phyloP scores from a whole-genome alignment of 768 basidiomycete species.

The Collybia nuda region DNA sequence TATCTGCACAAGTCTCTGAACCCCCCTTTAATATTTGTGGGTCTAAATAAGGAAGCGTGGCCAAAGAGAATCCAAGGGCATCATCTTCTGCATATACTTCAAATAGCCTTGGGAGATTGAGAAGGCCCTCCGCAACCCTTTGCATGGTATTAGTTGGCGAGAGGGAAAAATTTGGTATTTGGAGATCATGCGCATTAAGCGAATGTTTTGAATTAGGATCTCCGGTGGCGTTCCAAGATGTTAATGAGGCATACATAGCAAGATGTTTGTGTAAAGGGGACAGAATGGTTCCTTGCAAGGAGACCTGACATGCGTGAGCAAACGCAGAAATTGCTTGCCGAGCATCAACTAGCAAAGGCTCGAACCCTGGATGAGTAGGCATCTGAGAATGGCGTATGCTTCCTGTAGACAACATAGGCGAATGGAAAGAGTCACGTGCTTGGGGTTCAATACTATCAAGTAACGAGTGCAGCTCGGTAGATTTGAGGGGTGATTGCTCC shows the following conservation, averaged over 20 bases:
- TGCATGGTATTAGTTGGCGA: slow-evolving; percentile 89
- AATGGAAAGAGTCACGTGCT: slow-evolving; percentile 18
- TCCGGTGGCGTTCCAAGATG: slow-evolving; percentile 55
- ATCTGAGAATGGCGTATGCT: slow-evolving; percentile 29
- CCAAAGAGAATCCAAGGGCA: slow-evolving; percentile 83
- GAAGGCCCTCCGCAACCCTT: slow-evolving; percentile 87
- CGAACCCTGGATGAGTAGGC: slow-evolving; percentile 18
- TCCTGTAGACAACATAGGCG: slow-evolving; percentile 29
- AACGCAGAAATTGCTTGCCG: slow-evolving; percentile 60
- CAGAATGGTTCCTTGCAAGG: slow-evolving; percentile 81
- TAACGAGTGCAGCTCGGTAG: slow-evolving; percentile 67
- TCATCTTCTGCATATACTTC: slow-evolving; percentile 95
- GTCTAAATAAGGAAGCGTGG: slow-evolving; percentile 75
- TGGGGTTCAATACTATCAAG: slow-evolving; percentile 48
- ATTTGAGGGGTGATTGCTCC: slow-evolving; percentile 83
- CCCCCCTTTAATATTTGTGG: slow-evolving; percentile 48
- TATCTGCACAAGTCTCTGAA: slow-evolving; percentile 33
- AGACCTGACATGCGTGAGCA: slow-evolving; percentile 71
- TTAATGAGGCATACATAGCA: slow-evolving; percentile 60
- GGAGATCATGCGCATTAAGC: slow-evolving; percentile 51
- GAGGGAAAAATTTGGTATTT: slow-evolving; percentile 89
- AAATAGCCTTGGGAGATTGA: slow-evolving; percentile 91
- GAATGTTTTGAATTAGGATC: slow-evolving; percentile 48
- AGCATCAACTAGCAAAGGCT: slow-evolving; percentile 52
- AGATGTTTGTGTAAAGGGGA: slow-evolving; percentile 80